Evolutionary conservation across 441 rosid genomes (phyloP), one percentile per base, ranked within the genome.

Genomic region (Omphalea diandra): DNA sequence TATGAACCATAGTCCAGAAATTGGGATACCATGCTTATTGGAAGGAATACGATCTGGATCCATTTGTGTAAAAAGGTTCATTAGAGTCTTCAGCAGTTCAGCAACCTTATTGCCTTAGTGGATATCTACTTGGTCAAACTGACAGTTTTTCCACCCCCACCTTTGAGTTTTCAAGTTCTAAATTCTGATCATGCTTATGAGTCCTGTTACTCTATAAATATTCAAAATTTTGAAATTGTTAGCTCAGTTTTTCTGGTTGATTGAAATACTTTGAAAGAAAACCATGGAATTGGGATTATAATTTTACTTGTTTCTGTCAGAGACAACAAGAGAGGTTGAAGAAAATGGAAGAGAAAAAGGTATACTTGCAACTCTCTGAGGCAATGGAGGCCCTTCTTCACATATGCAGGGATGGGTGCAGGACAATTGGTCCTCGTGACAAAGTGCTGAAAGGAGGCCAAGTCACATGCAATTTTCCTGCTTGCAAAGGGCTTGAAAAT

Each of bases 301-400:
- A 35, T 65, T 67, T 70, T 40, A 46, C 58, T 67, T 68, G 47
- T 71, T 54, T 31, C 5, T 63, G 65, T 56, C 75, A 90, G 96
- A 72, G 85, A 75, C 84, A 85, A 70, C 71, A 84, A 70, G 94
- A 90, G 69, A 85, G 84, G 73, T 58, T 46, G 62, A 81, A 78
- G 69, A 86, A 82, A 71, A 77, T 70, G 46, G 87, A 90, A 77
- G 95, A 91, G 77, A 84, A 77, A 56, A 85, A 82, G 77, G 83
- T 83, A 63, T 90, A 91, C 61, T n/a, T 87, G 79, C 90, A 90
- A 61, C 82, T 94, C 43, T 73, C 86, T 2, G 94, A 88, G 77
- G 89, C 97, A 38, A 85, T 90, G 90, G 97, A 91, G 78, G 93
- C 97, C 29, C 94, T 94, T 32, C 84, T 88, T 60, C 98, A 90